Percentiles rank a stretch among this genome's conserved stretches.
These are phyloP conservation scores for Ceratobasidium sp. DNA, from an alignment of 1,284 basidiomycete genomes.

Conservation along the genomic window DNA sequence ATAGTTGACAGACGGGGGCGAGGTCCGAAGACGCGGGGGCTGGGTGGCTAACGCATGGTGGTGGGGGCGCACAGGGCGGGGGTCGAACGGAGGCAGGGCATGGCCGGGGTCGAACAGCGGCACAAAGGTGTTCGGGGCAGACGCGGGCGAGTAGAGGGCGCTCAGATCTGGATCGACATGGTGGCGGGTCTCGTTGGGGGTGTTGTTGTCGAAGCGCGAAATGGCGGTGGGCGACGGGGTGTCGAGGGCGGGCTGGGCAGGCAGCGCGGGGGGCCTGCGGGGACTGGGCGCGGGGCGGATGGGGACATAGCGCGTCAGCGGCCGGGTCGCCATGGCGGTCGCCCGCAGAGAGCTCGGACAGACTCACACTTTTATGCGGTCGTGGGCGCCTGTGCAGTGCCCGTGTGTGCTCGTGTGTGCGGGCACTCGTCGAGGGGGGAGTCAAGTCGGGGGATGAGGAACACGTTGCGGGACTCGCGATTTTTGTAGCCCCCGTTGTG, in stretches of 20 bases:
- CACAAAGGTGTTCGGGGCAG: not conserved
- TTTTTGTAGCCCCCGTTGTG: not conserved
- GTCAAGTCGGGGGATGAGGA: conserved; percentile 2
- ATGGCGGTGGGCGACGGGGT: conserved; percentile 26
- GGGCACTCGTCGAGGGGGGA: not conserved
- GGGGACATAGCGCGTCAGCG: conserved; percentile 29
- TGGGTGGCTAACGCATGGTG: conserved; percentile 31
- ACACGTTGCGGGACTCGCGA: not conserved
- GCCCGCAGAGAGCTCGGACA: not conserved
- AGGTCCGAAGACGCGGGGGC: conserved; percentile 21
- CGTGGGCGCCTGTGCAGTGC: conserved; percentile 31
- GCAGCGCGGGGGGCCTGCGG: conserved; percentile 1
- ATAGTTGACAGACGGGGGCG: conserved; percentile 8
- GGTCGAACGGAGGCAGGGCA: not conserved
- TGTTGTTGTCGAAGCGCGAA: conserved; percentile 39
- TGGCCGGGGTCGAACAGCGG: not conserved
- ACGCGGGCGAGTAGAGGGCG: conserved; percentile 23
- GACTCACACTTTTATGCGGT: conserved; percentile 15
- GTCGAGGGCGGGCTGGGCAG: conserved; percentile 3
- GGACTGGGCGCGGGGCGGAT: conserved; percentile 16
- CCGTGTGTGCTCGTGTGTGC: conserved; percentile 22
- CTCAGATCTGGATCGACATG: conserved; percentile 44
- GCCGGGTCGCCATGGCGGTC: not conserved
- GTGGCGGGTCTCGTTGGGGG: conserved; percentile 23
- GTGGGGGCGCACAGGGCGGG: not conserved